A percentile compares a stretch with the other conserved stretches of the same genome.
Evolutionary conservation across 1,284 basidiomycete genomes (phyloP).

Genomic region (Moesziomyces globuligerus): DNA sequence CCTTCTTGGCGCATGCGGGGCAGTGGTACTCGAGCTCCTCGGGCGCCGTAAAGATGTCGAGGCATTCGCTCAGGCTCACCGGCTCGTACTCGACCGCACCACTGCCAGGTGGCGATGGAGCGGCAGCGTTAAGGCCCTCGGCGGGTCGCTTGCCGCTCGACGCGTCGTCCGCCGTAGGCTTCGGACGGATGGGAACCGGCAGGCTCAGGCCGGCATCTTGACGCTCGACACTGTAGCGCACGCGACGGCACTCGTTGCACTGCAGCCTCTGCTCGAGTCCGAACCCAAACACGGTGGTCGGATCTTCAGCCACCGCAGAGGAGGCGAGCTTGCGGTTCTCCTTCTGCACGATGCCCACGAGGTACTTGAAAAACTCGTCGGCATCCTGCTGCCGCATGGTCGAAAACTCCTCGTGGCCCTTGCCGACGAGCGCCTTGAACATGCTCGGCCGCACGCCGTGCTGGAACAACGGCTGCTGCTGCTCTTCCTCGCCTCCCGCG

Average conservation of each 20-base stretch:
- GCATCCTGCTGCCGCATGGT: slow-evolving; percentile 98
- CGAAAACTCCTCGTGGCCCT: slow-evolving; percentile 91
- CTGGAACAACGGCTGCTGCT: slow-evolving; percentile 74
- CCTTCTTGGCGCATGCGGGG: slow-evolving; percentile 74
- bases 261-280: slow-evolving; percentile 73
- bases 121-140: slow-evolving; percentile 38
- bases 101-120: slow-evolving; percentile 3
- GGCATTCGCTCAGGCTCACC: slow-evolving; percentile 76
- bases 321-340: slow-evolving; percentile 33
- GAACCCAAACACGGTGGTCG: slow-evolving; percentile 82
- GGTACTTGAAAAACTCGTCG: slow-evolving; percentile 90
- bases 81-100: slow-evolving; percentile 73
- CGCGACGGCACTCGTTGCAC: slow-evolving; percentile 82
- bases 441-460: slow-evolving; percentile 83
- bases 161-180: slow-evolving; percentile 1
- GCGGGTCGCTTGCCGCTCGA: slow-evolving; percentile 69
- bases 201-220: slow-evolving; percentile 80
- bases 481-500: slow-evolving; percentile 4
- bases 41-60: slow-evolving; percentile 75
- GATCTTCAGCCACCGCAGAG: slow-evolving; percentile 57
- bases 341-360: slow-evolving; percentile 77
- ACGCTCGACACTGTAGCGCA: slow-evolving; percentile 85
- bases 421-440: slow-evolving; percentile 90
- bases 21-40: slow-evolving; percentile 81
- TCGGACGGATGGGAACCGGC: slow-evolving; percentile 73